Percentiles rank a stretch among this genome's conserved stretches.
These are phyloP conservation scores for Sanghuangporus baumii DNA, from an alignment of 1,284 basidiomycete species.

Conservation along the genomic window DNA sequence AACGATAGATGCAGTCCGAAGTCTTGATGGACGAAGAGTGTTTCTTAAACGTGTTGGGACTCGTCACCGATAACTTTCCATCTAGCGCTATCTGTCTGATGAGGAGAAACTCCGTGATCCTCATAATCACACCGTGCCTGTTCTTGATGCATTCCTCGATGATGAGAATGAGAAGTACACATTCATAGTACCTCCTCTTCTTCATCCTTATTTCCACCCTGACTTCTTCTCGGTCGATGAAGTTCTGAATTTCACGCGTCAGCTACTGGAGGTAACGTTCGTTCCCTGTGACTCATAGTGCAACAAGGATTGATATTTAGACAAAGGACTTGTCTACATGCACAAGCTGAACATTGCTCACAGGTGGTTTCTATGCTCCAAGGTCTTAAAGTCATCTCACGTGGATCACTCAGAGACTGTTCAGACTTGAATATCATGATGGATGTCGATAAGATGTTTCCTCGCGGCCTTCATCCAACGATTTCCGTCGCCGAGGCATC, in stretches of 20 bases:
- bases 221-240: conserved; percentile 28
- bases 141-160: conserved; percentile 25
- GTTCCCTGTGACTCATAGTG: conserved; percentile 4
- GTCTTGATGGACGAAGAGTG: background rate
- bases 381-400: background rate
- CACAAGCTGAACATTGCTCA: conserved; percentile 4
- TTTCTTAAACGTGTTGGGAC: background rate
- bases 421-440: conserved; percentile 36
- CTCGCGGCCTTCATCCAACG: conserved; percentile 26
- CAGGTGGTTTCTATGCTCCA: background rate
- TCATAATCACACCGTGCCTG: conserved; percentile 28
- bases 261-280: conserved; percentile 1
- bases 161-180: conserved; percentile 12
- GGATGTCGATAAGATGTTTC: conserved; percentile 28
- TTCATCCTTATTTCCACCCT: conserved; percentile 25
- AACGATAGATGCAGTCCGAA: background rate
- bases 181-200: conserved; percentile 31
- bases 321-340: conserved; percentile 1
- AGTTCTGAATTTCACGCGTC: conserved; percentile 28
- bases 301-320: background rate
- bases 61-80: background rate
- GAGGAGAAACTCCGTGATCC: conserved; percentile 15
- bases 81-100: conserved; percentile 10
- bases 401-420: conserved; percentile 30
- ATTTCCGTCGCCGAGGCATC: background rate